Conservation (phyloP, 305 asterid genomes). For the Stenogyne calaminthoides region DNA sequence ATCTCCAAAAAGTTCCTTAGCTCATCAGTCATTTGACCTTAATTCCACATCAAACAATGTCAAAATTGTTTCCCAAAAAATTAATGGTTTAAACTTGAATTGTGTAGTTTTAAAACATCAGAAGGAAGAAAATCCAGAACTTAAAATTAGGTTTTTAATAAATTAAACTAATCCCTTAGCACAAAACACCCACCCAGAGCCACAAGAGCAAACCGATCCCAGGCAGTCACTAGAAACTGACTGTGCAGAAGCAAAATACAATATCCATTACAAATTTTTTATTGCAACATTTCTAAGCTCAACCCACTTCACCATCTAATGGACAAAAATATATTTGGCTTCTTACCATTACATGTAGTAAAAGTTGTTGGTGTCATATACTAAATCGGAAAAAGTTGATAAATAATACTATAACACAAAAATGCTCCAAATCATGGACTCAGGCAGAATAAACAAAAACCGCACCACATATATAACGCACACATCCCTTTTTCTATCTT, state of each 20-base stretch:
- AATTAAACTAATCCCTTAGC: not conserved
- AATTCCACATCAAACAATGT: constrained; percentile 24
- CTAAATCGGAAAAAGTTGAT: too few relatives aligned
- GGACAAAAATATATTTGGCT: not conserved
- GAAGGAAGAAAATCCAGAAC: not conserved
- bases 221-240: not conserved
- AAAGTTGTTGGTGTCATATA: not conserved
- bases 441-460: too few relatives aligned
- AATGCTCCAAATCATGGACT: too few relatives aligned
- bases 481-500: not conserved
- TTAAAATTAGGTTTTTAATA: not conserved
- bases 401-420: too few relatives aligned
- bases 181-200: not conserved
- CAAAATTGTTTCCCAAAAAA: constrained; percentile 16
- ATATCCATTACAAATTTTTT: not conserved
- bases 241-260: not conserved
- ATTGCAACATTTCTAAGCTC: not conserved
- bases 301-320: not conserved
- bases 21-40: constrained; percentile 93
- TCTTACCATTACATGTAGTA: not conserved
- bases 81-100: not conserved
- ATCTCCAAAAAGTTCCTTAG: constrained; percentile 81
- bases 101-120: not conserved
- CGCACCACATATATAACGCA: too few relatives aligned
- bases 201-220: not conserved